Evolutionary conservation across 805 yeast species (phyloP), one percentile per base, ranked within the genome.

Genomic region (Starmerella potacharoeniae): DNA sequence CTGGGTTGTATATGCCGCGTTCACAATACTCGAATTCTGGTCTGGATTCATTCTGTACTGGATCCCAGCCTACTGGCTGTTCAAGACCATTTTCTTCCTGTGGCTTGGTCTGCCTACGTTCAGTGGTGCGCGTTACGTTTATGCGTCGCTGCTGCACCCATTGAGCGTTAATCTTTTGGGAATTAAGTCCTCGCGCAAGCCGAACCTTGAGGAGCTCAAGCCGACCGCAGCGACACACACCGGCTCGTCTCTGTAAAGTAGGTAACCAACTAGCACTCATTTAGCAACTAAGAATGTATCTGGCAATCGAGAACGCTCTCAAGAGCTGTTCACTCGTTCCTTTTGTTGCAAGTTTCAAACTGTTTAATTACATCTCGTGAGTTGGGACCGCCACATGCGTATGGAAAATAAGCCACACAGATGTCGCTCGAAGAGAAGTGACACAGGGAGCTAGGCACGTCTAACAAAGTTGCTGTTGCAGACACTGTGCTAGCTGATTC

Each of bases 1-100:
- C 77, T 93, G 98, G 98, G 96, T 93, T 56, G 95, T 93, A n/a
- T 93, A 86, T 68, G 95, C 96, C 14, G 82, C 83, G 64, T 80
- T 93, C 74, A 87, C 83, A 70, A 90, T 93, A 52, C 69, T 88
- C 65, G 99, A 93, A 75, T 93, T 88, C 78, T 93, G 97, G 97
- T 83, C 96, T 53, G 80, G 82, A 66, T 84, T 96, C 39, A 84
- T 93, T 65, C 77, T 91, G 57, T 89, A 89, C 78, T 87, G 96
- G 95, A 73, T 93, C 62, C 98, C 99, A 66, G 89, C 93, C 69
- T 93, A 93, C 78, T 93, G 90, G 81, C 80, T 93, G 67, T 77
- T 93, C 76, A 93, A 93, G 81, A 86, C 96, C 52, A 64, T 87
- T 51, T 81, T 86, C 72, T 83, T 93, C 73, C 75, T 90, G 56